Conservation (phyloP, 441 rosid species). For the Sinapis alba region DNA sequence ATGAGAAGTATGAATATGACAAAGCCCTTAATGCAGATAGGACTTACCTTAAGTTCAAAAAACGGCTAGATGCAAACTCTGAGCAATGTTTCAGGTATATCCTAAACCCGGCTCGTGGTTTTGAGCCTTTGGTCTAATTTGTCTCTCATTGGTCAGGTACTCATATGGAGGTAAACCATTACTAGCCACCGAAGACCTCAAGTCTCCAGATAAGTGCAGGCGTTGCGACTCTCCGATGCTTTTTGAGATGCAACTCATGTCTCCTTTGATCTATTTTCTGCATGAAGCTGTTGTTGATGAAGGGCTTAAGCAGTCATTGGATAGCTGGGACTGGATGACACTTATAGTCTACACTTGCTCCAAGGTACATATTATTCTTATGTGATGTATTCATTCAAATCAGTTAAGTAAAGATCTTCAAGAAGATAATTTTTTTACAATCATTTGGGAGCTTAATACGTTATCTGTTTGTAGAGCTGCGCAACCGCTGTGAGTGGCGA, state of each 20-base stretch:
- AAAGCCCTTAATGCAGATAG: slow-evolving; percentile 81
- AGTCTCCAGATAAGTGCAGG: slow-evolving; percentile 53
- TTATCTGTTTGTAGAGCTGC: slow-evolving; percentile 58
- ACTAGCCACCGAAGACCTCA: slow-evolving; percentile 49
- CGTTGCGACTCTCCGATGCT: slow-evolving; percentile 63
- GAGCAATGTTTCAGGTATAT: slow-evolving; percentile 92
- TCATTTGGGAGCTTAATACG: neutral
- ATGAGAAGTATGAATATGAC: slow-evolving; percentile 82
- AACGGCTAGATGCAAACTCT: slow-evolving; percentile 74
- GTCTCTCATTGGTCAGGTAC: slow-evolving; percentile 52
- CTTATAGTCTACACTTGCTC: slow-evolving; percentile 76
- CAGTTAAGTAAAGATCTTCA: neutral
- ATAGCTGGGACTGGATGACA: slow-evolving; percentile 91
- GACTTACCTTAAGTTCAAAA: slow-evolving; percentile 85
- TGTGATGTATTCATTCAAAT: neutral
- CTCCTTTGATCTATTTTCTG: slow-evolving; percentile 75
- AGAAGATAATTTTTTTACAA: neutral
- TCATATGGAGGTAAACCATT: slow-evolving; percentile 70
- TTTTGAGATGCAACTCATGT: slow-evolving; percentile 91
- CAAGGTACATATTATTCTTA: slow-evolving; percentile 47
- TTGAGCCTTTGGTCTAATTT: neutral
- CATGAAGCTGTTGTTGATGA: slow-evolving; percentile 61
- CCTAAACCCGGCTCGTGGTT: neutral
- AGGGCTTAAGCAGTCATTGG: slow-evolving; percentile 49
- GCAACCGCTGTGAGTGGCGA: slow-evolving; percentile 33